Conservation (phyloP, 1,139 yeast genomes). For the Debaryomyces robertsiae region DNA sequence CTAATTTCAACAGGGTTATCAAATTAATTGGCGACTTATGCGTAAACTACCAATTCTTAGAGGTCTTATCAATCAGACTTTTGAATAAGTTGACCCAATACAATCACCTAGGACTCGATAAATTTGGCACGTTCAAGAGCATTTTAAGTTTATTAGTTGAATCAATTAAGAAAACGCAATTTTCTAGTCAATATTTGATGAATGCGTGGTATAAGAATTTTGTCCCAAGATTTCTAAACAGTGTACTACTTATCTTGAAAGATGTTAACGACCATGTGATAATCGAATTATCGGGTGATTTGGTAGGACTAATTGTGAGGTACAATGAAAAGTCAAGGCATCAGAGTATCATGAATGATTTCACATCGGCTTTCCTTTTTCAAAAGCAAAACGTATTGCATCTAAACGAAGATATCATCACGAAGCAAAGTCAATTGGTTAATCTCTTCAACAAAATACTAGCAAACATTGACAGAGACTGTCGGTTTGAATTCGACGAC, state of each 20-base stretch:
- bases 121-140: constrained; percentile 18
- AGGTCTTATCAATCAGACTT: constrained; percentile 52
- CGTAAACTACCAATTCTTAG: constrained; percentile 49
- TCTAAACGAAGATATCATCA: constrained; percentile 22
- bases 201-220: constrained; percentile 46
- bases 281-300: constrained; percentile 39
- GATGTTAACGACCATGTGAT: constrained; percentile 18
- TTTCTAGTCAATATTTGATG: constrained; percentile 35
- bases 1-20: constrained; percentile 34
- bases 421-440: constrained; percentile 41
- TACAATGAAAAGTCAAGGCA: constrained; percentile 42
- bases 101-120: constrained; percentile 18
- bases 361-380: constrained; percentile 28
- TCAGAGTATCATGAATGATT: constrained; percentile 39
- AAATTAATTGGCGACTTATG: constrained; percentile 48
- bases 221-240: constrained; percentile 32
- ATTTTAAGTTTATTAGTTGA: constrained; percentile 29
- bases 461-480: constrained; percentile 50
- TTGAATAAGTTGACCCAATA: constrained; percentile 40
- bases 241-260: constrained; percentile 16
- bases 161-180: constrained; percentile 27
- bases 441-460: constrained; percentile 52
- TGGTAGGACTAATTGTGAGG: constrained; percentile 40
- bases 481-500: constrained; percentile 13
- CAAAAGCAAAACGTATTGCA: constrained; percentile 17